phyloP scores from a whole-genome alignment of 78 protist species.

The Protostelium mycophagum region DNA sequence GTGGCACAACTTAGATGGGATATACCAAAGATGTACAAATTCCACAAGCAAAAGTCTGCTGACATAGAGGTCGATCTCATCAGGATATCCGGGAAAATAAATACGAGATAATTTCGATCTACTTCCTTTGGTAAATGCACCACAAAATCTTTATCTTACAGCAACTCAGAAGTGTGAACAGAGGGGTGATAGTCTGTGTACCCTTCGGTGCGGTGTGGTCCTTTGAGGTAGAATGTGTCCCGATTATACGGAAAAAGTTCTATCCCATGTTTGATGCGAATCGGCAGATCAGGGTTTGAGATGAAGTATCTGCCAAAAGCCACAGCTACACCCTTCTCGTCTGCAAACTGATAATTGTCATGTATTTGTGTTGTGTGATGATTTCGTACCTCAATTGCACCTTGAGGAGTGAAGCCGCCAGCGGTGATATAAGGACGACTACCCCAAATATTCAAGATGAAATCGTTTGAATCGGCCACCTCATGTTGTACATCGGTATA shows the following conservation, averaged over 20 bases:
- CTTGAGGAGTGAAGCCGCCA: not conserved
- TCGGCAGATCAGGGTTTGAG: not conserved
- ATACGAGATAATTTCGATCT: not conserved
- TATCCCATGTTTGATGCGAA: not conserved
- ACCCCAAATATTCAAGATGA: not conserved
- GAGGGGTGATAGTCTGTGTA: not conserved
- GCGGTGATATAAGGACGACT: not conserved
- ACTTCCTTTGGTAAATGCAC: too few species aligned
- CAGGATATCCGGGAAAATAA: not conserved
- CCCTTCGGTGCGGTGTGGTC: not conserved
- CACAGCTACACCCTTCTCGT: not conserved
- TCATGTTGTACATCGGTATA: not conserved
- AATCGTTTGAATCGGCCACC: not conserved
- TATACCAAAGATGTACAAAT: conserved; percentile 28
- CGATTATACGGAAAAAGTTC: not conserved
- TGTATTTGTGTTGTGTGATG: not conserved
- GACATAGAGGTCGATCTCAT: not conserved
- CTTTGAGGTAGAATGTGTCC: not conserved
- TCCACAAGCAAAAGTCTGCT: conserved; percentile 24
- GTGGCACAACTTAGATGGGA: conserved; percentile 46
- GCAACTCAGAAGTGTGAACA: too few species aligned
- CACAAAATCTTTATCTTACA: too few species aligned
- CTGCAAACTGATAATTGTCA: not conserved
- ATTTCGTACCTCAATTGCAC: not conserved
- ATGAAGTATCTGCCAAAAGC: not conserved